Base-by-base conservation (phyloP, 331 rosid genomes). In the Ulmus americana region DNA sequence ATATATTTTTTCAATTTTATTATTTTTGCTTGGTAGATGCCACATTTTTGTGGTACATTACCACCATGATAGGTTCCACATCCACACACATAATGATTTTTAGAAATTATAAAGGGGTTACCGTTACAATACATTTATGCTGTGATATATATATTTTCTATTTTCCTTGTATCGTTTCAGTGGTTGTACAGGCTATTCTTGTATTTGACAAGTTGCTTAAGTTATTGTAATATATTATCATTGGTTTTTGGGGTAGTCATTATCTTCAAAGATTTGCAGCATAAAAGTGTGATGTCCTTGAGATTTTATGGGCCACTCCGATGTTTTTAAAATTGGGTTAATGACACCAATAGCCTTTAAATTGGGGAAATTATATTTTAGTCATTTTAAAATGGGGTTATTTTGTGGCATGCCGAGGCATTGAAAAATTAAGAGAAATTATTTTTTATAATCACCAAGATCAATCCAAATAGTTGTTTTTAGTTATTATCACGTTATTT, bases 21-120 rank as follows among this genome's bases (percentile, higher is more conserved):
- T 45, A 60, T 59, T 12, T 69, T 40, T 61, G 45, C 43, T 43
- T 67, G 65, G 61, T 68, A 45, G 35, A 22, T 73, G 77, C 67
- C 65, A 55, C 68, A 47, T 71, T 28, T 52, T 39, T 12, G 74
- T 72, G 75, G 80, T 61, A 55, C 64, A 38, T 65, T 71, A 57
- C 67, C 71, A 72, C 80, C 77, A 65, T 64, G 44, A 67, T 68
- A 78, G 84, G 61, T 39, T 63, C 59, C n/a, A 44, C 59, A 28
- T 28, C 35, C 35, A 64, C 76, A 73, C 69, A 64, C 22, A 59
- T 64, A 8, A 55, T 45, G 61, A 58, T 40, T 64, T 50, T 74
- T 67, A 63, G 78, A 83, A 67, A 70, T 70, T 71, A 72, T 69
- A 63, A 57, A 67, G 65, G 45, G 15, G 51, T 60, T 60, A 42